These are phyloP conservation scores for Amniculicola lignicola DNA, from an alignment of 495 filamentous ascomycete genomes.

Conservation along the genomic window DNA sequence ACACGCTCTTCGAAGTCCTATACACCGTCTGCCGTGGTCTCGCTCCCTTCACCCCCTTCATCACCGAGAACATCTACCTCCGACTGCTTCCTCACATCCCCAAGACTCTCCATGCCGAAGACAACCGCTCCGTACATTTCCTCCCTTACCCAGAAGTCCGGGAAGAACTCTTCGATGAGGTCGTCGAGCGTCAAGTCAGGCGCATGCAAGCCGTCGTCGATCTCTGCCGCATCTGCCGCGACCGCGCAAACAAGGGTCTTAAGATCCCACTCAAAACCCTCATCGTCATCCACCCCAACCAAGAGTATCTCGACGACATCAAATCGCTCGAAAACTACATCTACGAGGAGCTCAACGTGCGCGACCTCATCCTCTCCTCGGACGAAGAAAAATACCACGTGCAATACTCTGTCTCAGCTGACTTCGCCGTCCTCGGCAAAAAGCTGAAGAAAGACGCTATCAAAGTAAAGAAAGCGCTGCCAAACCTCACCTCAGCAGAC, in stretches of 20 bases:
- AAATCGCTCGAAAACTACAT: constrained; percentile 81
- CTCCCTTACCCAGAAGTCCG: constrained; percentile 83
- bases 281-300: constrained; percentile 82
- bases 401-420: constrained; percentile 80
- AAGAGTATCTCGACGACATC: constrained; percentile 80
- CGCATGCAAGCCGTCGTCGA: constrained; percentile 97
- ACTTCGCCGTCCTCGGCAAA: constrained; percentile 93
- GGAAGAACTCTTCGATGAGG: constrained; percentile 80
- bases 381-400: constrained; percentile 91
- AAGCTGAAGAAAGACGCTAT: constrained; percentile 92
- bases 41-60: constrained; percentile 93
- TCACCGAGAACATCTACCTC: constrained; percentile 91
- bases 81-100: constrained; percentile 79
- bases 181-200: constrained; percentile 77
- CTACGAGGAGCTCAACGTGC: constrained; percentile 84
- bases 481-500: constrained; percentile 70
- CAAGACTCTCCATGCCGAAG: constrained; percentile 58
- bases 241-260: constrained; percentile 76
- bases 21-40: constrained; percentile 83
- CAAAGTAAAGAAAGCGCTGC: constrained; percentile 87
- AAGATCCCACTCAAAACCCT: constrained; percentile 90
- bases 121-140: constrained; percentile 88
- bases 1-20: constrained; percentile 94
- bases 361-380: constrained; percentile 75
- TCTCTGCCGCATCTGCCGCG: constrained; percentile 76